Conservation (phyloP, 2,329 filamentous ascomycete species). For the Fusarium decemcellulare region DNA sequence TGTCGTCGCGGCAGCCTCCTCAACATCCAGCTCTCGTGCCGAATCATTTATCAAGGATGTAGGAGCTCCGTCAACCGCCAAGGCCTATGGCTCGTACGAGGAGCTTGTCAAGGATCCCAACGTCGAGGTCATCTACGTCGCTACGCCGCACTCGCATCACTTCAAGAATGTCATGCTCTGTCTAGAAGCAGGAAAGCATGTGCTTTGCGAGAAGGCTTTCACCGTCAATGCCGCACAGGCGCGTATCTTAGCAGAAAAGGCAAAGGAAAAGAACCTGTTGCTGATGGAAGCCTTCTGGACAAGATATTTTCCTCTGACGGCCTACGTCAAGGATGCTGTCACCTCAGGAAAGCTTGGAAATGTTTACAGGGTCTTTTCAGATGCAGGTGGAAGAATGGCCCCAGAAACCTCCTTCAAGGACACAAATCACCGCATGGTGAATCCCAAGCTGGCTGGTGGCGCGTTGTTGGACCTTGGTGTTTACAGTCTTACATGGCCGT, state of each 20-base stretch:
- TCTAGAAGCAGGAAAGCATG: constrained; percentile 85
- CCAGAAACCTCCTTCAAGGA: constrained; percentile 13
- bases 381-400: neutral
- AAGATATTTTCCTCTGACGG: constrained; percentile 85
- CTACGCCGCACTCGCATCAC: constrained; percentile 91
- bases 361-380: constrained; percentile 67
- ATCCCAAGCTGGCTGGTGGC: constrained; percentile 50
- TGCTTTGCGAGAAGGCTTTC: constrained; percentile 91
- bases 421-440: constrained; percentile 80
- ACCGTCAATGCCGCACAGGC: constrained; percentile 86
- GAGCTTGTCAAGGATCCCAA: constrained; percentile 83
- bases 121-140: constrained; percentile 88
- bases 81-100: constrained; percentile 83
- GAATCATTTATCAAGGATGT: constrained; percentile 79
- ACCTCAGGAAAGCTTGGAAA: constrained; percentile 66
- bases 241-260: constrained; percentile 77
- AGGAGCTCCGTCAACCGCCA: constrained; percentile 74
- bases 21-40: constrained; percentile 77
- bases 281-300: constrained; percentile 93
- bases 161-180: constrained; percentile 89
- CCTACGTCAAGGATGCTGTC: constrained; percentile 77
- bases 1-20: constrained; percentile 85
- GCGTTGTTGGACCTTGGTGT: constrained; percentile 77
- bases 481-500: constrained; percentile 90
- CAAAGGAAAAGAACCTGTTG: constrained; percentile 78